These are phyloP conservation scores for Citrus reticulata DNA, from an alignment of 345 rosid species.

Conservation along the genomic window DNA sequence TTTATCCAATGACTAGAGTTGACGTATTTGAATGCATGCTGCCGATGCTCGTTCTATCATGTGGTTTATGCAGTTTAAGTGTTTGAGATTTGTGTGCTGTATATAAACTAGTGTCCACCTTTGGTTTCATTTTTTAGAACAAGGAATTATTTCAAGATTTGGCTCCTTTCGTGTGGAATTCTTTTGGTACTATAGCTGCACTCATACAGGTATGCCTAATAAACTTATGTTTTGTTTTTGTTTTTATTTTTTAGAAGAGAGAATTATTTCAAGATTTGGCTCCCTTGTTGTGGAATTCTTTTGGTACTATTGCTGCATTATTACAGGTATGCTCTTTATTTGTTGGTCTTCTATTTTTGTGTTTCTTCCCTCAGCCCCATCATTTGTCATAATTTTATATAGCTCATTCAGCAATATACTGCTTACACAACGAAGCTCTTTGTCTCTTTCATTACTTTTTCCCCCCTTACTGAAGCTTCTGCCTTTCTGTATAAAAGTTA, in stretches of 20 bases:
- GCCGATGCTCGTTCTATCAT: slow-evolving; percentile 5
- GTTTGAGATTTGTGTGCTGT: slow-evolving; percentile 22
- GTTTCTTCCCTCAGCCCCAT: not conserved
- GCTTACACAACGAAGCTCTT: not conserved
- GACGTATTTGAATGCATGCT: slow-evolving; percentile 1
- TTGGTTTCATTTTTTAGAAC: slow-evolving; percentile 34
- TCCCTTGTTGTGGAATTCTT: slow-evolving; percentile 84
- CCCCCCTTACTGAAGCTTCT: not conserved
- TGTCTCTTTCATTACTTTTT: not conserved
- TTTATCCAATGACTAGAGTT: not conserved
- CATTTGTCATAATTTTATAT: not conserved
- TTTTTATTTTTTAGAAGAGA: slow-evolving; percentile 60
- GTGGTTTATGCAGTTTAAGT: slow-evolving; percentile 26
- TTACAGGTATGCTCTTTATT: slow-evolving; percentile 57
- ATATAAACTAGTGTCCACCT: slow-evolving; percentile 32
- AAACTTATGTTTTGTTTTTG: slow-evolving; percentile 28
- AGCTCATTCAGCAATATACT: not conserved
- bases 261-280: slow-evolving; percentile 97
- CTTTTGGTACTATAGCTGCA: slow-evolving; percentile 49
- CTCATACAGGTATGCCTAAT: slow-evolving; percentile 44
- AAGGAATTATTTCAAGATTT: slow-evolving; percentile 49
- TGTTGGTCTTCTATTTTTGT: slow-evolving; percentile 2
- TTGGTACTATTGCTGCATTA: slow-evolving; percentile 76
- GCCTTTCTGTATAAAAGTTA: not conserved
- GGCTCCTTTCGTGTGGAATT: slow-evolving; percentile 46